Base-by-base conservation (phyloP, 163 green algal species). In the Prototheca cutis region DNA sequence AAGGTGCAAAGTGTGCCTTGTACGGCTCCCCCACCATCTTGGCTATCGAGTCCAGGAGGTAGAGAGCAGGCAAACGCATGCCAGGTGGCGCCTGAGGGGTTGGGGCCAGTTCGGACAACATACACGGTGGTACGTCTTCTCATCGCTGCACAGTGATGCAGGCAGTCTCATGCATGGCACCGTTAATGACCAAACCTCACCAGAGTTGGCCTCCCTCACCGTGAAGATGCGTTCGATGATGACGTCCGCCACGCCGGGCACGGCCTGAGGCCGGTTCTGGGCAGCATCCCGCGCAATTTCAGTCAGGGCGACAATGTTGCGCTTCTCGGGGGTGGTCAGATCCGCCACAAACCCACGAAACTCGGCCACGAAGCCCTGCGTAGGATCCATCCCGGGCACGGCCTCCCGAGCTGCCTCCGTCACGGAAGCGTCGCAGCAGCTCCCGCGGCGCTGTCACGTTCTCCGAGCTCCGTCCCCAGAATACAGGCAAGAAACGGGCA, bases 1-100 rank as follows among this genome's bases (percentile, higher is more conserved):
- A 40, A 17, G 54, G 24, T 3, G 62, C 58, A 28, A 90, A 87
- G 0, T 74, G 53, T 4, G 48, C 25, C 23, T 58, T 70, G 60
- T 81, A 90, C 1, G 81, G 81, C 57, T 80, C 66, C 0, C 72
- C 59, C 15, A 86, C 70, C 29, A 81, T 78, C 63, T 89, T 89
- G 25, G 74, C 59, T 30, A 90, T 87, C 58, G 67, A 82, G 54
- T 90, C 82, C 6, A 87, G 23, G n/a, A 90, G 60, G 65, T 87
- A 90, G 2, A 90, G 65, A 0, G 66, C 69, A 4, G 73, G 77
- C 45, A 89, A n/a, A n/a, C n/a, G n/a, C n/a, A n/a, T n/a, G n/a
- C n/a, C n/a, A n/a, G n/a, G n/a, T n/a, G n/a, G n/a, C n/a, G 71
- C 72, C 84, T 84, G 2, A 61, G 29, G 15, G 60, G n/a, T 1